These are phyloP conservation scores for Thraustochytrium sp. DNA, from an alignment of 352 stramenopile species.

Conservation along the genomic window DNA sequence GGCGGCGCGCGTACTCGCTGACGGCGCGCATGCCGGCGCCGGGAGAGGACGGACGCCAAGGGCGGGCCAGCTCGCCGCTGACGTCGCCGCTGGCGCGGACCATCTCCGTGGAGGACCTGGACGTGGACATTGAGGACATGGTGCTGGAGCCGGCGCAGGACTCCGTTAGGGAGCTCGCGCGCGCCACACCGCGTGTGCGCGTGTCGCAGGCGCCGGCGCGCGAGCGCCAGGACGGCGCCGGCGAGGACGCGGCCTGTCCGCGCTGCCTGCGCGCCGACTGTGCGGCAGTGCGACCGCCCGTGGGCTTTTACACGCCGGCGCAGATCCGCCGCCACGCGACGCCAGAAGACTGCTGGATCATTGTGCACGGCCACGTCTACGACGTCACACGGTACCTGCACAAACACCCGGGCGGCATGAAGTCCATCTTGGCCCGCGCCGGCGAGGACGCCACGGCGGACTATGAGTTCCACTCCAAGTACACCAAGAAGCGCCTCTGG, in stretches of 20 bases:
- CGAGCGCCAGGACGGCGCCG: not conserved
- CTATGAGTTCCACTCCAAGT: conserved; percentile 43
- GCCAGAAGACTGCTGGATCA: conserved; percentile 41
- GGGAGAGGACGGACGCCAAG: not conserved
- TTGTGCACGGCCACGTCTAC: conserved; percentile 76
- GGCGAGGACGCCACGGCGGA: conserved; percentile 51
- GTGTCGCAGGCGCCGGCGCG: not conserved
- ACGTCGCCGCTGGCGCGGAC: not conserved
- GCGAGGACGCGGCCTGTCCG: not conserved
- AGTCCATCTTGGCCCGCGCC: conserved; percentile 89
- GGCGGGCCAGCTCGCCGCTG: not conserved
- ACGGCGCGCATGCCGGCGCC: not conserved
- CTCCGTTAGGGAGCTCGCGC: not conserved
- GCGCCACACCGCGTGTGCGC: not conserved
- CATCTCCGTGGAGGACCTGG: not conserved
- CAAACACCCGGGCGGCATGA: conserved; percentile 92
- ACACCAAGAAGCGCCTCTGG: conserved; percentile 24
- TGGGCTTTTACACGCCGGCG: conserved; percentile 34
- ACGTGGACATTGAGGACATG: conserved; percentile 36
- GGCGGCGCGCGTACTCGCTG: not conserved
- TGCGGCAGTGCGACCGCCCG: not conserved
- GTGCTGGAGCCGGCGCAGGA: not conserved
- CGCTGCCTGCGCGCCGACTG: conserved; percentile 14
- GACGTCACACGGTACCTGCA: conserved; percentile 95
- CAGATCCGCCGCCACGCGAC: not conserved